Evolutionary conservation across 2,329 filamentous ascomycete genomes (phyloP).

Genomic region (Botrytis hyacinthi): DNA sequence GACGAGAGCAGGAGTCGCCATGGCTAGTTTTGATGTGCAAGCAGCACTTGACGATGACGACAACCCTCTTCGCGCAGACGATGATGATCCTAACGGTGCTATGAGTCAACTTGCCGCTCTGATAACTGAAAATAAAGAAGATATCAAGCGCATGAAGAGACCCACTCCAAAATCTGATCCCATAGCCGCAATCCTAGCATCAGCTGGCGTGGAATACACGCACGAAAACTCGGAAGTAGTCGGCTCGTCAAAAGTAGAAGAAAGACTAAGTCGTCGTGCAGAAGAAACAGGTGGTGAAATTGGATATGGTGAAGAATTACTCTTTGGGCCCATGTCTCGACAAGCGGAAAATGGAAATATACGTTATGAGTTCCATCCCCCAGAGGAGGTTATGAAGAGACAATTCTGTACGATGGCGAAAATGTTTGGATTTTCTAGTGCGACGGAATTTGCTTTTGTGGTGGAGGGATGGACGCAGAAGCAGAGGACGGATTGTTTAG

Average conservation of each 20-base stretch:
- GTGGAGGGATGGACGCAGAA: conserved; percentile 90
- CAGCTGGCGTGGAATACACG: conserved; percentile 88
- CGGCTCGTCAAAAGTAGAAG: conserved; percentile 88
- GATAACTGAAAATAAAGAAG: conserved; percentile 50
- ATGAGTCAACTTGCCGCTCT: conserved; percentile 71
- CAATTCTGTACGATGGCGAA: conserved; percentile 92
- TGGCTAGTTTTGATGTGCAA: conserved; percentile 73
- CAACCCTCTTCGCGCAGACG: conserved; percentile 42
- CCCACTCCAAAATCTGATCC: conserved; percentile 59
- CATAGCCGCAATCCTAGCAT: conserved; percentile 82
- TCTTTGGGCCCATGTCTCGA: conserved; percentile 53
- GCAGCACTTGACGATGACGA: conserved; percentile 56
- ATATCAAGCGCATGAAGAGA: conserved; percentile 40
- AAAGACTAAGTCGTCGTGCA: conserved; percentile 74
- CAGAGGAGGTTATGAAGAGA: conserved; percentile 67
- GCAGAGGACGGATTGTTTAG: conserved; percentile 72
- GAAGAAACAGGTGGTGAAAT: conserved; percentile 42
- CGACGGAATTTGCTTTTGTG: conserved; percentile 81
- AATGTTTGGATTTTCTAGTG: conserved; percentile 71
- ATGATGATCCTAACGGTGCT: conserved; percentile 57
- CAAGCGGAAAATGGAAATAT: conserved; percentile 30
- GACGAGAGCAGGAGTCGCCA: conserved; percentile 76
- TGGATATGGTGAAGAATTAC: conserved; percentile 50
- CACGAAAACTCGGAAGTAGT: conserved; percentile 96
- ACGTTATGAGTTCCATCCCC: conserved; percentile 53